Evolutionary conservation across 768 basidiomycete genomes (phyloP), one percentile per base, ranked within the genome.

Genomic region (Sporobolomyces phaffii): DNA sequence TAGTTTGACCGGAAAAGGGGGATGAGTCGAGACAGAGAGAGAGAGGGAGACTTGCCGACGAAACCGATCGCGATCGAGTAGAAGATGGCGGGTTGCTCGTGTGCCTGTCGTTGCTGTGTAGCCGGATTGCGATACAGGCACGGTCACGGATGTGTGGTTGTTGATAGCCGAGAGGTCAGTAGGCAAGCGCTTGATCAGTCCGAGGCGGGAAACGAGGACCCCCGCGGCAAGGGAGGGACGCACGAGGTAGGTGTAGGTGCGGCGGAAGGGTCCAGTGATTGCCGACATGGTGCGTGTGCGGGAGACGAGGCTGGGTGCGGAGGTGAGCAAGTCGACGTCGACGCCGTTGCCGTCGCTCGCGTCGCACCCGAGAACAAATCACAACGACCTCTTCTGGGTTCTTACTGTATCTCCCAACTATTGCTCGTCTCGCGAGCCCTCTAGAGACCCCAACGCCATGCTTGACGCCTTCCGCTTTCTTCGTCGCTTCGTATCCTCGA

Each of bases 11-110:
- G 26, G 18, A 28, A 7, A 13, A 5, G 17, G 49, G 18, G 38
- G 38, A 18, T 5, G n/a, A n/a, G n/a, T n/a, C n/a, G n/a, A n/a
- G 40, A 28, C 17, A 20, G 33, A 34, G 41, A 11, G n/a, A 20
- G n/a, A 29, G 18, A 22, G 3, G 24, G 20, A 18, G 24, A 48
- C 72, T 40, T 20, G 60, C 72, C 72, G 54, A 72, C 48, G 47
- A 51, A 51, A 10, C 72, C 72, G 45, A 72, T 29, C 15, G 52
- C 48, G 56, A 69, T 48, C 3, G 65, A 58, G 49, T 59, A 72
- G 59, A 69, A 72, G 59, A 72, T 60, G n/a, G 61, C 68, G 22
- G 72, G 72, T 44, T 67, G 64, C 68, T 69, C 68, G 65, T 72
- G 72, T 11, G 72, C 72, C 59, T 50, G 49, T 44, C 62, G 64